A percentile compares a stretch with the other conserved stretches of the same genome.
These are phyloP conservation scores for Hypomyces perniciosus DNA, from an alignment of 2,329 filamentous ascomycete genomes.

Conservation along the genomic window DNA sequence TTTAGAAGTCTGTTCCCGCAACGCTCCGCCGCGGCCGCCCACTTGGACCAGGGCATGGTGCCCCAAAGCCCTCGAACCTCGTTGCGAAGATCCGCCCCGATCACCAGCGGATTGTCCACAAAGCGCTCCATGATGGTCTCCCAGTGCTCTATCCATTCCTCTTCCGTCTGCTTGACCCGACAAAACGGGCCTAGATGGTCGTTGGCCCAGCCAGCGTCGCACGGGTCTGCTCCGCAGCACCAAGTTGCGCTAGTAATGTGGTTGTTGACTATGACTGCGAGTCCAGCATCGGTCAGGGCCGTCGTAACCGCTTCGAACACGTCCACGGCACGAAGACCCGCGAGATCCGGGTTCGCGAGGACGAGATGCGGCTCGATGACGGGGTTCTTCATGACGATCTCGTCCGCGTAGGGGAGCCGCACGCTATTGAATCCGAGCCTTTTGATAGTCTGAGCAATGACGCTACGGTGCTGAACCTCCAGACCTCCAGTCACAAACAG, in stretches of 20 bases:
- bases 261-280: constrained; percentile 63
- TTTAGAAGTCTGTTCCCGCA: constrained; percentile 55
- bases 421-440: constrained; percentile 65
- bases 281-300: constrained; percentile 54
- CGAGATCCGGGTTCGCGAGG: constrained; percentile 54
- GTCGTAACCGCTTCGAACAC: constrained; percentile 53
- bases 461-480: constrained; percentile 54
- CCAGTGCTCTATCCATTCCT: constrained; percentile 62
- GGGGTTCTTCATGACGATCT: constrained; percentile 58
- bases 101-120: constrained; percentile 52
- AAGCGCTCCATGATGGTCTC: constrained; percentile 57
- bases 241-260: constrained; percentile 64
- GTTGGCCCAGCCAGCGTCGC: constrained; percentile 62
- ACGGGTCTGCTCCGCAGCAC: constrained; percentile 64
- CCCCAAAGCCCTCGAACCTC: constrained; percentile 65
- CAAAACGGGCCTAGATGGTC: constrained; percentile 56
- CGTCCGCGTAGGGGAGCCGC: constrained; percentile 61
- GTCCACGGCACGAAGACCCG: constrained; percentile 52
- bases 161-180: constrained; percentile 56
- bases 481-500: constrained; percentile 59
- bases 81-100: constrained; percentile 62
- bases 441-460: constrained; percentile 55
- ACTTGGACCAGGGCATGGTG: constrained; percentile 59
- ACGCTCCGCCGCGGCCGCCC: constrained; percentile 61
- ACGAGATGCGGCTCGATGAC: constrained; percentile 43